Evolutionary conservation across 1,284 basidiomycete genomes (phyloP).

Genomic region (Trichosporon coremiiforme): DNA sequence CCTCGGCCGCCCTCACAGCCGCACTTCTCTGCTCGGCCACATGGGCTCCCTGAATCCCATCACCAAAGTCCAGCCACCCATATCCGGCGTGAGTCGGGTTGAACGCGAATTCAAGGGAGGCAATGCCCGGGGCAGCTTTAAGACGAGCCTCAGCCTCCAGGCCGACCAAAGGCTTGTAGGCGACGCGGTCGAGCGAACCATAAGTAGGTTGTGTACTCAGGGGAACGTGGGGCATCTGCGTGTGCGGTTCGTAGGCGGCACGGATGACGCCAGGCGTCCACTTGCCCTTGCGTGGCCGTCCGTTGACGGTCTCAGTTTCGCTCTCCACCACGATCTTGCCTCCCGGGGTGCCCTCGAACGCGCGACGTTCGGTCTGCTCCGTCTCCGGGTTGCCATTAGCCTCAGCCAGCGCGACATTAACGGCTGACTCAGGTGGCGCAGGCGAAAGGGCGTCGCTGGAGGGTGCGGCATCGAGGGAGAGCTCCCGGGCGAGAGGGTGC

Average conservation of each 20-base stretch:
- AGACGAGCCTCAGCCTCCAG: conserved; percentile 24
- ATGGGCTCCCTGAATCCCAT: conserved; percentile 26
- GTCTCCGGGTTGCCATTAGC: conserved; percentile 15
- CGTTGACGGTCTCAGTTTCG: conserved; percentile 29
- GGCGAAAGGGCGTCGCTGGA: conserved; percentile 29
- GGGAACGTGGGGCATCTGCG: conserved; percentile 53
- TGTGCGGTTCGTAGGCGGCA: conserved; percentile 54
- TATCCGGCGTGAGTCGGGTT: conserved; percentile 27
- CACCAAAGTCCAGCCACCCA: conserved; percentile 29
- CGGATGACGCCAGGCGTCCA: conserved; percentile 42
- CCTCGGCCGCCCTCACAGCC: conserved; percentile 45
- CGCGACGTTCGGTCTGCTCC: conserved; percentile 11
- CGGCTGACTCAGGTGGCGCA: conserved; percentile 26
- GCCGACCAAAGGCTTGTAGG: conserved; percentile 41
- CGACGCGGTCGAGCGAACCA: conserved; percentile 35
- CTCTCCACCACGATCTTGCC: conserved; percentile 40
- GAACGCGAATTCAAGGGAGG: conserved; percentile 52
- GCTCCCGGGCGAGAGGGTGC: conserved; percentile 31
- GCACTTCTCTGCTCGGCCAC: conserved; percentile 30
- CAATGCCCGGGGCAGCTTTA: conserved; percentile 35
- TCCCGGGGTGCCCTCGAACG: conserved; percentile 17
- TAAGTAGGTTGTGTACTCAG: conserved; percentile 47
- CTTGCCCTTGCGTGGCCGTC: conserved; percentile 25
- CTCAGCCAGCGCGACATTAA: conserved; percentile 21
- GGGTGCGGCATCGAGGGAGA: conserved; percentile 25